These are phyloP conservation scores for Cymbopogon flexuosus DNA, from an alignment of 202 grass and related monocot species.

Conservation along the genomic window DNA sequence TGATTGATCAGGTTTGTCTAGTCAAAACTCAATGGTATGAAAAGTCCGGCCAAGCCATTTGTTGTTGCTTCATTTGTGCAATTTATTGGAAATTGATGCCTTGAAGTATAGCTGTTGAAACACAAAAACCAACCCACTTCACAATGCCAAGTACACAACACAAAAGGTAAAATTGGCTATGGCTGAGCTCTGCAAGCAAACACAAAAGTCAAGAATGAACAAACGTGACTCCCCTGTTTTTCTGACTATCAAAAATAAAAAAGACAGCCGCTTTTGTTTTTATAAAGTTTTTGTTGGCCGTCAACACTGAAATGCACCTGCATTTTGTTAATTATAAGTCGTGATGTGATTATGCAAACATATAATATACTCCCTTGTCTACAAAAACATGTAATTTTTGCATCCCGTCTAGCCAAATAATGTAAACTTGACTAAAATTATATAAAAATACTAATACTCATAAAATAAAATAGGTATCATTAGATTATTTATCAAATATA, in stretches of 20 bases:
- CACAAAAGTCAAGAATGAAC: background rate
- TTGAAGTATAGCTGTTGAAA: conserved; percentile 3
- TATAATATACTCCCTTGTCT: too few species aligned
- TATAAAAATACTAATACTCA: too few species aligned
- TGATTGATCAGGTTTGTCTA: background rate
- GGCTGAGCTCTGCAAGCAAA: background rate
- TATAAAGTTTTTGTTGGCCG: background rate
- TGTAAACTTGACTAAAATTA: too few species aligned
- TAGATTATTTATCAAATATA: too few species aligned
- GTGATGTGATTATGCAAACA: background rate
- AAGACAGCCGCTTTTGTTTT: too few species aligned
- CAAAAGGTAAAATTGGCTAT: background rate
- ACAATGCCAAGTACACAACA: background rate
- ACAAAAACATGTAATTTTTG: too few species aligned
- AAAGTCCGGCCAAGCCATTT: background rate
- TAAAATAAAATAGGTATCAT: too few species aligned
- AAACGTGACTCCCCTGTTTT: background rate
- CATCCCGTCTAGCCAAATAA: too few species aligned
- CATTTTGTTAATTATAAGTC: background rate
- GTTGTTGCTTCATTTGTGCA: background rate
- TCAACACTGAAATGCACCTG: background rate
- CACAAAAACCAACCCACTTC: background rate
- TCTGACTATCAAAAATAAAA: background rate
- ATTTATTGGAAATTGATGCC: background rate
- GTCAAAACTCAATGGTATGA: background rate